Base-by-base conservation (phyloP, 2,329 filamentous ascomycete species). In the Colletotrichum echinochloae region DNA sequence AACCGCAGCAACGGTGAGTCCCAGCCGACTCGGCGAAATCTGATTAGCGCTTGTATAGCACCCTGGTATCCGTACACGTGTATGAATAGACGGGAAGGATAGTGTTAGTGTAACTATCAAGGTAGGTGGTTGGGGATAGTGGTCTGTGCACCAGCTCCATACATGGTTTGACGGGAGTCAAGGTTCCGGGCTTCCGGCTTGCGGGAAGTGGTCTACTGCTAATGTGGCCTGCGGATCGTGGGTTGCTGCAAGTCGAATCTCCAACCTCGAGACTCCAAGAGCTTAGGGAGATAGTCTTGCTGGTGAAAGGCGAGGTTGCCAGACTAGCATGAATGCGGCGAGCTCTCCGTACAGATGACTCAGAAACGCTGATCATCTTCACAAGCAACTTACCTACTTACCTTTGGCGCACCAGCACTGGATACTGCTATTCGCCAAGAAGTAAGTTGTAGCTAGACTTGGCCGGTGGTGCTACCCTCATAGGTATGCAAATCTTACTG, bases 81-180 rank as follows among this genome's bases (percentile, higher is more conserved):
- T 44, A 44, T 20, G 41, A n/a, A 44, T 6, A 44, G 28, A 65
- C 30, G 35, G 23, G 20, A 51, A 28, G 26, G 20, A 66, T 11
- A 23, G 26, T 33, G 18, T 20, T 20, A 59, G 14, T 9, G 9
- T 35, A 33, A n/a, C 26, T 39, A 39, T 5, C 37, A 16, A 39
- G 37, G 12, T 18, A 37, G 35, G 35, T 4, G 3, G 12, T 23
- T 33, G 2, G 26, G 39, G 20, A 37, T 9, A 16, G 35, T 46
- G 46, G 61, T 57, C 56, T 49, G 63, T 70, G 66, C 63, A 56
- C 30, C 48, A n/a, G 30, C 60, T n/a, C 55, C 39, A 60, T 54
- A 48, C n/a, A n/a, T n/a, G n/a, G n/a, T n/a, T 26, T 54, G 37
- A 46, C 39, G 54, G 37, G 30, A 23, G 49, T 61, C 56, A 55